Evolutionary conservation across 208 protist genomes (phyloP), one percentile per base, ranked within the genome.

Genomic region (Trypanosoma platydactyli): DNA sequence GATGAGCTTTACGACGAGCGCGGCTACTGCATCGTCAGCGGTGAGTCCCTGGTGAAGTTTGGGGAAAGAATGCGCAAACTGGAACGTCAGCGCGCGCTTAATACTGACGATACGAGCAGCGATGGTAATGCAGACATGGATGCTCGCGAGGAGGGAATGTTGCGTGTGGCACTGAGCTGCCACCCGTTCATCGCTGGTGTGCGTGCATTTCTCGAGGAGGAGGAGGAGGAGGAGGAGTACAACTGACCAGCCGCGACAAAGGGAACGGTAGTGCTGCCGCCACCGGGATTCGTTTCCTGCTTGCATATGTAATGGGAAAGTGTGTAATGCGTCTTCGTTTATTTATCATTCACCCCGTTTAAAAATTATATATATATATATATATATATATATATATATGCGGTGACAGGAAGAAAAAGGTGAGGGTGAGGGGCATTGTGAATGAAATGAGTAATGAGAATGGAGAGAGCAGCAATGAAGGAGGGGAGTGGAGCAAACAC

Each of bases 21-120:
- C 18, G 83, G 81, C 18, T 94, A 89, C 70, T 94, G 89, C 70
- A 89, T 92, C 38, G 84, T 94, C 30, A 89, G 74, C 35, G 84
- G 77, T 12, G 70, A 89, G 35, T 80, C 79, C 1, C 76, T 94
- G 11, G 75, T 92, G 22, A 69, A 79, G 29, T 94, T 94, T 64
- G 83, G 84, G 7, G 68, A 56, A 30, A 58, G 68, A 7, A 79
- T 86, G 65, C 55, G 60, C 35, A 60, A 64, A 33, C 63, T 72
- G 18, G 58, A 48, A 11, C 49, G 70, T 65, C 61, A 76, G 52
- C 67, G 75, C 58, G 50, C 76, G 69, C 24, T 53, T 25, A 81
- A 86, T 68, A 64, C 68, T 11, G 52, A 63, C 24, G 75, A 76
- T 53, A 71, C 16, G 5, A 54, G 16, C n/a, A 50, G 18, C 5